Evolutionary conservation across 1,284 basidiomycete genomes (phyloP).

Genomic region (Sparassis latifolia): DNA sequence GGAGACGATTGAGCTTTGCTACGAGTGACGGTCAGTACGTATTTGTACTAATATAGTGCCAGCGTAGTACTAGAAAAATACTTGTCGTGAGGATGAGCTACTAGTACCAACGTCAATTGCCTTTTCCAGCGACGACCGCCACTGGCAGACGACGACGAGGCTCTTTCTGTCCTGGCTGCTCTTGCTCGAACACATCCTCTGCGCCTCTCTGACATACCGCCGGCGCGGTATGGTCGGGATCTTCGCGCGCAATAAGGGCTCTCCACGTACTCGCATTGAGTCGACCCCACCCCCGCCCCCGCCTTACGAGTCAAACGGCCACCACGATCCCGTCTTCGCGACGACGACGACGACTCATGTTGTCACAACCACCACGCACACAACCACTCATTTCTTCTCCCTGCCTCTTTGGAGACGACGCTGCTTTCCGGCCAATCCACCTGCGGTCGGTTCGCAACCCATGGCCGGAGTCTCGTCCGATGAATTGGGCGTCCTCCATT

Average conservation of each 20-base stretch:
- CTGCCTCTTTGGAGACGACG: conserved; percentile 60
- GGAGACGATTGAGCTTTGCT: too few relatives aligned
- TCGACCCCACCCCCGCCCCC: conserved; percentile 28
- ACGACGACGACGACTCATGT: conserved; percentile 43
- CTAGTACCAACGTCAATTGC: too few relatives aligned
- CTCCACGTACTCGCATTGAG: conserved; percentile 15
- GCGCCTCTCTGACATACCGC: conserved; percentile 11
- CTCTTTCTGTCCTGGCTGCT: too few relatives aligned
- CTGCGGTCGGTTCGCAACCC: conserved; percentile 19
- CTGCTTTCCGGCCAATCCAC: conserved; percentile 13
- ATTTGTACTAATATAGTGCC: too few relatives aligned
- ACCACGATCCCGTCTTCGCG: conserved; percentile 33
- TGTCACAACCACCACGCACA: conserved; percentile 43
- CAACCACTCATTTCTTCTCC: conserved; percentile 57
- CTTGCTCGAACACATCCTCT: neutral
- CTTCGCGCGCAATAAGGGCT: conserved; percentile 27
- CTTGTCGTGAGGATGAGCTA: too few relatives aligned
- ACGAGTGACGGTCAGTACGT: too few relatives aligned
- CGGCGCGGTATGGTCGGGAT: conserved; percentile 32
- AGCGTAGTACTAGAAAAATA: too few relatives aligned
- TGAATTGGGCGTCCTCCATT: conserved; percentile 22
- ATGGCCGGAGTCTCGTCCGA: conserved; percentile 18
- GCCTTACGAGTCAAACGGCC: conserved; percentile 32
- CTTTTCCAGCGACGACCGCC: too few relatives aligned
- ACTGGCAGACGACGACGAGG: too few relatives aligned